Evolutionary conservation across 140 eudicot genomes (phyloP).

Genomic region (Erigeron philadelphicus): DNA sequence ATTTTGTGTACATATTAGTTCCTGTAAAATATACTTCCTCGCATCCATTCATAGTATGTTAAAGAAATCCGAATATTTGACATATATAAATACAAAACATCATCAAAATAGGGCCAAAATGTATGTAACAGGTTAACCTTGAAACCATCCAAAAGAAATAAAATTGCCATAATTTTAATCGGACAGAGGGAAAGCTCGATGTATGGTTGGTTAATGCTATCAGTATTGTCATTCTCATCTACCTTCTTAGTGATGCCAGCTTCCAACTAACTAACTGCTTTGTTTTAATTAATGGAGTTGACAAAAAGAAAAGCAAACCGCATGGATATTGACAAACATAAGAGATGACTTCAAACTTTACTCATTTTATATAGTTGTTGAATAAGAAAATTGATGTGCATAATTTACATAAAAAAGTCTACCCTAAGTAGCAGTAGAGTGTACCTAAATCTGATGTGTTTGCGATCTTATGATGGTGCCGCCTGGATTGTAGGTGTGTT

Average conservation of each 20-base stretch:
- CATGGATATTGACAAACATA: not conserved
- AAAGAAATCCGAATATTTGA: too few species aligned
- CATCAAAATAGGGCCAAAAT: too few species aligned
- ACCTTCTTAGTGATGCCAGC: conserved; percentile 35
- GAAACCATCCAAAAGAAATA: too few species aligned
- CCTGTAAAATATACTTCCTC: too few species aligned
- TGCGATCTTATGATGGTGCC: conserved; percentile 44
- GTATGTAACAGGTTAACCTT: too few species aligned
- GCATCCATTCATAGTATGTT: too few species aligned
- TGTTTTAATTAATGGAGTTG: conserved; percentile 28
- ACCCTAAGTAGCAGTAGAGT: conserved; percentile 13
- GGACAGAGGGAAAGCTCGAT: not conserved
- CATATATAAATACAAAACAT: too few species aligned
- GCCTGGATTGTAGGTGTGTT: conserved; percentile 42
- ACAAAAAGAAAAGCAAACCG: conserved; percentile 22
- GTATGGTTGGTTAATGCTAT: conserved; percentile 8
- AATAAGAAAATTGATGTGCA: conserved; percentile 1
- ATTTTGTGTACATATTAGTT: too few species aligned
- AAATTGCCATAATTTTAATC: not conserved
- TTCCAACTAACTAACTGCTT: conserved; percentile 30
- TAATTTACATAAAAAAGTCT: conserved; percentile 23
- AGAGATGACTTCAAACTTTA: conserved; percentile 14
- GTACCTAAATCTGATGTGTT: conserved; percentile 22
- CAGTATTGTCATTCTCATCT: conserved; percentile 18
- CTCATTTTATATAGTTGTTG: conserved; percentile 12